phyloP scores from a whole-genome alignment of 805 yeast species.

The Lachancea thermotolerans region DNA sequence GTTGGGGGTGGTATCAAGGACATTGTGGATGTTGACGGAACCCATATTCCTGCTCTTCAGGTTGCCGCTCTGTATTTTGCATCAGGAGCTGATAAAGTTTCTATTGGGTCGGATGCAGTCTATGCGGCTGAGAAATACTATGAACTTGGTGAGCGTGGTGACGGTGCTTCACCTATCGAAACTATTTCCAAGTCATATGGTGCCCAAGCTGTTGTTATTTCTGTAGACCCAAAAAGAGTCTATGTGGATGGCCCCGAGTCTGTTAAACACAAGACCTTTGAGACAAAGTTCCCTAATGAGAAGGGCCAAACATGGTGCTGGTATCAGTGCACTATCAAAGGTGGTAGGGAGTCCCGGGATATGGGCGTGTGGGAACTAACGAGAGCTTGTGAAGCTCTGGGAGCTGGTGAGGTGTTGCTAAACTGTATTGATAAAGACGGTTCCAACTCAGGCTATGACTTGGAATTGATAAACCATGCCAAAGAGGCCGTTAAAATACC shows the following conservation, averaged over 20 bases:
- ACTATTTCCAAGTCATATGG: conserved; percentile 90
- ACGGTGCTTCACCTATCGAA: conserved; percentile 86
- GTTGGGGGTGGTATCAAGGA: conserved; percentile 98
- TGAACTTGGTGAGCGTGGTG: conserved; percentile 46
- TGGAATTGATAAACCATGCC: conserved; percentile 74
- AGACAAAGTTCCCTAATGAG: conserved; percentile 70
- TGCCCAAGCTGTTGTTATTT: conserved; percentile 93
- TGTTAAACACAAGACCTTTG: conserved; percentile 56
- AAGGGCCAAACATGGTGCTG: conserved; percentile 84
- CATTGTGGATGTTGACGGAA: conserved; percentile 78
- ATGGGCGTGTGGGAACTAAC: conserved; percentile 89
- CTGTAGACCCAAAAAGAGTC: conserved; percentile 93
- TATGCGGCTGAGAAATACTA: conserved; percentile 79
- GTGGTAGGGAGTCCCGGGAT: conserved; percentile 88
- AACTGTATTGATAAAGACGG: conserved; percentile 98
- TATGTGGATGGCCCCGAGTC: conserved; percentile 56
- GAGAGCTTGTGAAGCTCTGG: conserved; percentile 81
- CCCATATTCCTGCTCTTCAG: conserved; percentile 71
- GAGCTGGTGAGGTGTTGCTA: conserved; percentile 91
- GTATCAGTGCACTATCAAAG: conserved; percentile 93
- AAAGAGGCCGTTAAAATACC: conserved; percentile 78
- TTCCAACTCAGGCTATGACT: conserved; percentile 86
- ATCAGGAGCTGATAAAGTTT: conserved; percentile 97
- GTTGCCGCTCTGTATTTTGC: conserved; percentile 89
- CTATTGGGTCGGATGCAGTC: conserved; percentile 98